These are phyloP conservation scores for Vitis hybrid DNA, from an alignment of 177 flowering plant genomes.

Conservation along the genomic window DNA sequence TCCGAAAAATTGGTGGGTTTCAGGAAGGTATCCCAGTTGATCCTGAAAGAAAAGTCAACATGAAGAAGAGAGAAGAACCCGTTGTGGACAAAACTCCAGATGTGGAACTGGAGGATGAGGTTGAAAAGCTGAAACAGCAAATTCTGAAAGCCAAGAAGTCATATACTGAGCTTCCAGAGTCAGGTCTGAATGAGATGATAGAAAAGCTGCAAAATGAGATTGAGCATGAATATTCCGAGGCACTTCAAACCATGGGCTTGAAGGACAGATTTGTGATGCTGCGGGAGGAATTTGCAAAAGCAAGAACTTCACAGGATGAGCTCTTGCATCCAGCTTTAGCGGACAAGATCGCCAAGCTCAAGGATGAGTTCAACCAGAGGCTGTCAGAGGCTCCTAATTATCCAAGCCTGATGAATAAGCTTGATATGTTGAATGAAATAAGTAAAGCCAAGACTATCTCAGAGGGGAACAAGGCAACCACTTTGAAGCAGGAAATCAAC, in stretches of 20 bases:
- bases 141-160: conserved; percentile 50
- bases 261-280: conserved; percentile 41
- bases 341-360: conserved; percentile 52
- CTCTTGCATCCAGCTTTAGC: conserved; percentile 25
- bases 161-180: conserved; percentile 35
- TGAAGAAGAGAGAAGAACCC: conserved; percentile 67
- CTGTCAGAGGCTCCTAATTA: conserved; percentile 65
- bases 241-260: conserved; percentile 60
- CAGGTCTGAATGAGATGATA: conserved; percentile 54
- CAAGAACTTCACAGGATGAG: conserved; percentile 37
- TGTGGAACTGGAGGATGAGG: conserved; percentile 51
- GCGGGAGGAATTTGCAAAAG: conserved; percentile 51
- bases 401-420: conserved; percentile 52
- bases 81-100: conserved; percentile 28
- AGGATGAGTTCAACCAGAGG: conserved; percentile 45
- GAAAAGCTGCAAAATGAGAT: conserved; percentile 60
- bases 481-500: conserved; percentile 48
- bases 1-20: conserved; percentile 71
- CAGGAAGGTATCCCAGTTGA: conserved; percentile 66
- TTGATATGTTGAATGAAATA: conserved; percentile 65
- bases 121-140: conserved; percentile 63
- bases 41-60: conserved; percentile 55
- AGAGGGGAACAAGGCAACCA: conserved; percentile 33
- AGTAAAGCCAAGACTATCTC: conserved; percentile 42
- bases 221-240: conserved; percentile 58